These are phyloP conservation scores for Thielaviopsis cerberus DNA, from an alignment of 2,329 filamentous ascomycete species.

Conservation along the genomic window DNA sequence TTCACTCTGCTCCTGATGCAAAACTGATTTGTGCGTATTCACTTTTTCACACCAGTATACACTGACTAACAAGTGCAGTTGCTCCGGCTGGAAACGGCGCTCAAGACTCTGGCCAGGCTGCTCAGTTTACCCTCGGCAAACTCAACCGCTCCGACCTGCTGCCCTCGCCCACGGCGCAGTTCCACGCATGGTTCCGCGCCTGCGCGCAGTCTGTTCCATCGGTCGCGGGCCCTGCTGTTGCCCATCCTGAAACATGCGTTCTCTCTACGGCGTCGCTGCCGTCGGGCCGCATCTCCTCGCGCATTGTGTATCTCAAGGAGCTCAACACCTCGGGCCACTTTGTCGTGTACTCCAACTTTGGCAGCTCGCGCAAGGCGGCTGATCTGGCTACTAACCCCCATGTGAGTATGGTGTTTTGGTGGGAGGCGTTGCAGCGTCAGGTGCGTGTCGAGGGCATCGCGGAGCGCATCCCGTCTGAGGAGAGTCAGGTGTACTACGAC, in stretches of 20 bases:
- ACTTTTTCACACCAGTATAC: neutral
- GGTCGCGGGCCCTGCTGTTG: conserved; percentile 48
- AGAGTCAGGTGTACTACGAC: conserved; percentile 53
- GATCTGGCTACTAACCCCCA: conserved; percentile 58
- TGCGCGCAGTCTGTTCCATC: conserved; percentile 37
- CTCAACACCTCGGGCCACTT: conserved; percentile 50
- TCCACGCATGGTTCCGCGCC: conserved; percentile 72
- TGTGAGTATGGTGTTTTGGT: conserved; percentile 78
- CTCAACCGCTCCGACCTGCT: conserved; percentile 45
- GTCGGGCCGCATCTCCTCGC: conserved; percentile 64
- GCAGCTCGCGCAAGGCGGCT: conserved; percentile 47
- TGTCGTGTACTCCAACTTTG: conserved; percentile 87
- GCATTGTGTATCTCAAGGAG: conserved; percentile 90
- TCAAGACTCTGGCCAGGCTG: conserved; percentile 43
- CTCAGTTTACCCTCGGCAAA: conserved; percentile 50
- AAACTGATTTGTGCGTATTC: neutral
- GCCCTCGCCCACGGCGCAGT: conserved; percentile 55
- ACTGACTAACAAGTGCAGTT: conserved; percentile 22
- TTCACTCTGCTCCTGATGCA: neutral
- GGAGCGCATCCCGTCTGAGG: conserved; percentile 46
- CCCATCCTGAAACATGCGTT: conserved; percentile 74
- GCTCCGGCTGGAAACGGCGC: conserved; percentile 37
- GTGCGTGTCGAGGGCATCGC: conserved; percentile 70
- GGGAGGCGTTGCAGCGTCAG: conserved; percentile 71
- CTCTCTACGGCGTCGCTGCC: conserved; percentile 72